phyloP scores from a whole-genome alignment of 495 filamentous ascomycete species.

The Penicillium paradoxum region DNA sequence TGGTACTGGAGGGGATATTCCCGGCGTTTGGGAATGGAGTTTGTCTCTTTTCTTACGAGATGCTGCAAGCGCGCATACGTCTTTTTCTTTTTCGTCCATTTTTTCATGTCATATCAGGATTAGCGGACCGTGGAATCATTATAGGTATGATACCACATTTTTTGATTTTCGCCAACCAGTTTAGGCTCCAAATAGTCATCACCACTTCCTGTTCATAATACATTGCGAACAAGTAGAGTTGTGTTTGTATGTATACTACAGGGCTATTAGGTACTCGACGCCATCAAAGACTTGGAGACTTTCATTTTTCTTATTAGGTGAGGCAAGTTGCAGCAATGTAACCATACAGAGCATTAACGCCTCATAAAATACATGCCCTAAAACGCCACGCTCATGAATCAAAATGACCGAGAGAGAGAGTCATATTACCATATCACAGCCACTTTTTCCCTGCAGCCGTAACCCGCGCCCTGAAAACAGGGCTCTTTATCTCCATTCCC shows the following conservation, averaged over 20 bases:
- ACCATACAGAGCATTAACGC: background rate
- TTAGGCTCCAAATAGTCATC: background rate
- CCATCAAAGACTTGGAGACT: background rate
- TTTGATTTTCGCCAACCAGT: background rate
- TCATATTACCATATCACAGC: conserved; percentile 44
- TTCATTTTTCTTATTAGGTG: conserved; percentile 1
- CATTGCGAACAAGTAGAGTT: background rate
- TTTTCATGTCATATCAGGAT: background rate
- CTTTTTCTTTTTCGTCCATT: background rate
- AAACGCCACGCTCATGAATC: conserved; percentile 21
- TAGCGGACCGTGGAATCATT: background rate
- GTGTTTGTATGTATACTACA: background rate
- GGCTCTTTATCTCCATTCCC: conserved; percentile 77
- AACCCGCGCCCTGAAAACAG: conserved; percentile 76
- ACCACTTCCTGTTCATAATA: background rate
- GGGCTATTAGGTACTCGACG: background rate
- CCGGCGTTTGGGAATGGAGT: conserved; percentile 14
- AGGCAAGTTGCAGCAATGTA: background rate
- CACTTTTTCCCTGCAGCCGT: conserved; percentile 90
- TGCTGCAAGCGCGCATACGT: conserved; percentile 4
- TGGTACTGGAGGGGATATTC: conserved; percentile 5
- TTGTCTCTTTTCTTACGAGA: conserved; percentile 3
- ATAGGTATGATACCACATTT: background rate
- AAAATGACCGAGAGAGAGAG: conserved; percentile 1
- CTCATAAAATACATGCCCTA: conserved; percentile 5